Base-by-base conservation (phyloP, 805 yeast genomes). In the Metschnikowia bowlesiae region DNA sequence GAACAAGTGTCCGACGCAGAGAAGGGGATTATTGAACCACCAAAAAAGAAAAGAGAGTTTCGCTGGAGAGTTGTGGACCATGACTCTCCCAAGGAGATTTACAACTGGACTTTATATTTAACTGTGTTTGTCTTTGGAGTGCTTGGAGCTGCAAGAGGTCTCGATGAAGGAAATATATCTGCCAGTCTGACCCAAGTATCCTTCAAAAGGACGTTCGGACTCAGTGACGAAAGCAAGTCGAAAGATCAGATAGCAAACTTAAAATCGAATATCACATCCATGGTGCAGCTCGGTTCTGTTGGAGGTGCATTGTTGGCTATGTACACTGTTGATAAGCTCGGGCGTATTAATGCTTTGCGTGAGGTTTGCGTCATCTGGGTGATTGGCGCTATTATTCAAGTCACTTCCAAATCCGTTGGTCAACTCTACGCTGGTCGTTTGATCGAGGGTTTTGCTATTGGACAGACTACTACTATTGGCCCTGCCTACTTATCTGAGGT, bases 241-340 rank as follows among this genome's bases (percentile, higher is more conserved):
- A 64, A 53, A 4, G 35, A 61, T 6, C 61, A 70, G 10, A 39
- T 74, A n/a, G 83, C 83, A 4, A 67, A 75, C 53, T 61, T 76
- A 53, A 72, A 71, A 53, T 76, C 83, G 6, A 81, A 79, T 59
- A 80, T 81, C 57, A 71, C 80, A 4, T 67, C 83, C 6, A 81
- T 81, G 84, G 84, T 80, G 8, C 82, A 78, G 56, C 60, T 81
- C 30, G 83, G 83, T 2, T 74, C 80, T 16, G 71, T 80, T 36
- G 82, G 78, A 37, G 85, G 85, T 16, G 67, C 82, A 18, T 47
- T 80, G 13, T 46, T 80, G 22, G 79, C 83, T 0, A 70, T 75
- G 60, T 73, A 67, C 51, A 59, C 78, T 1, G 77, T 74, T 36
- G 85, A 81, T 57, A 67, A 66, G 41, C 56, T 81, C 36, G 85